These are phyloP conservation scores for Fusarium torulosum DNA, from an alignment of 2,329 filamentous ascomycete genomes.

Conservation along the genomic window DNA sequence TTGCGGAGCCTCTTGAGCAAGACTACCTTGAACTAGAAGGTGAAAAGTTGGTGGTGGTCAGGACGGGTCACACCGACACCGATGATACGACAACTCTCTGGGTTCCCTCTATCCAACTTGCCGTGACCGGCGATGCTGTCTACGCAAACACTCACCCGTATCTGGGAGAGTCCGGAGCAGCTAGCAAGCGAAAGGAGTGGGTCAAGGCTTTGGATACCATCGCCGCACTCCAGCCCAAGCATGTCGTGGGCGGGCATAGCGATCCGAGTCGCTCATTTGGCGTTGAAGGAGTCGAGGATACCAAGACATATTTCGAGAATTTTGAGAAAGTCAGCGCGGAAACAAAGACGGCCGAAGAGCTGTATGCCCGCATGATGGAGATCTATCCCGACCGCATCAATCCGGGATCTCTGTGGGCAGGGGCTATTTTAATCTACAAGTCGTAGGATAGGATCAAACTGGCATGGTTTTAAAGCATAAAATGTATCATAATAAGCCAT, in stretches of 20 bases:
- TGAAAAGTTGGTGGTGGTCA: not conserved
- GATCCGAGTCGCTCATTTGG: not conserved
- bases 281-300: not conserved
- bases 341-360: not conserved
- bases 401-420: not conserved
- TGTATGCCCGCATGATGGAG: not conserved
- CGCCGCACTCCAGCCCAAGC: not conserved
- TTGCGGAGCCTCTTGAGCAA: not conserved
- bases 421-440: not conserved
- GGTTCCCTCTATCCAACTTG: not conserved
- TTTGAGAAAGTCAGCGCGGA: not conserved
- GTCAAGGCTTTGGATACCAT: not conserved
- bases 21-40: not conserved
- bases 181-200: not conserved
- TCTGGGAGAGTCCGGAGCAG: not conserved
- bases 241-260: not conserved
- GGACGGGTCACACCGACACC: not conserved
- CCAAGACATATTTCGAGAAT: not conserved
- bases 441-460: not conserved
- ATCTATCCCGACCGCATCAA: not conserved
- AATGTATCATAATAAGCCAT: too few species aligned
- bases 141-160: not conserved
- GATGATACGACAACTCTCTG: not conserved
- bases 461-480: too few species aligned
- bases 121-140: not conserved